Percentiles rank a stretch among this genome's conserved stretches.
Evolutionary conservation across 805 yeast species (phyloP).

Genomic region (Maudiozyma turicensis): DNA sequence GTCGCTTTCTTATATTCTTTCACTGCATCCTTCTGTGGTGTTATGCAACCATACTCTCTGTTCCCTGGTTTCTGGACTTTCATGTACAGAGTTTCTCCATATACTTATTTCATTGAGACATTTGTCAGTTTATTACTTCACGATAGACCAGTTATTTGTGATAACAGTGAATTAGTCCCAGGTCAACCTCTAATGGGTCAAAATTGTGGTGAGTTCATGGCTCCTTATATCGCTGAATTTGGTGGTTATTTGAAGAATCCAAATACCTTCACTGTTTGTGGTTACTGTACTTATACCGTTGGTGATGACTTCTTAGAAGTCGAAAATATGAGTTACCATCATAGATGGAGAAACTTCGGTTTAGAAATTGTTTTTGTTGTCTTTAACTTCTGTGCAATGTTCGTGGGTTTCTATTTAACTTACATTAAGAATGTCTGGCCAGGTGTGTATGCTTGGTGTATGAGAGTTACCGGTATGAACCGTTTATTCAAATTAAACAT

Average conservation of each 20-base stretch:
- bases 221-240: conserved; percentile 32
- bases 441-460: conserved; percentile 6
- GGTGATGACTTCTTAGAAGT: conserved; percentile 34
- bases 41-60: conserved; percentile 29
- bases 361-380: conserved; percentile 41
- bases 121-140: conserved; percentile 42
- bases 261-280: conserved; percentile 33
- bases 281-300: conserved; percentile 31
- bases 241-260: conserved; percentile 50
- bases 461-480: conserved; percentile 2
- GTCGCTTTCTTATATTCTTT: conserved; percentile 34
- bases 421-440: conserved; percentile 17
- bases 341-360: conserved; percentile 56
- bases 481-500: background rate
- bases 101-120: conserved; percentile 48
- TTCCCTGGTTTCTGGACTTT: conserved; percentile 71
- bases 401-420: conserved; percentile 15
- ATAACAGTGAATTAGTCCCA: conserved; percentile 38
- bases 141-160: conserved; percentile 42
- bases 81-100: conserved; percentile 60
- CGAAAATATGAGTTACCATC: conserved; percentile 34
- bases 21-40: conserved; percentile 31
- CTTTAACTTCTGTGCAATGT: conserved; percentile 37
- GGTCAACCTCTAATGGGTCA: conserved; percentile 45
- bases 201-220: conserved; percentile 52